These are phyloP conservation scores for Xylaria digitata DNA, from an alignment of 2,329 filamentous ascomycete genomes.

Conservation along the genomic window DNA sequence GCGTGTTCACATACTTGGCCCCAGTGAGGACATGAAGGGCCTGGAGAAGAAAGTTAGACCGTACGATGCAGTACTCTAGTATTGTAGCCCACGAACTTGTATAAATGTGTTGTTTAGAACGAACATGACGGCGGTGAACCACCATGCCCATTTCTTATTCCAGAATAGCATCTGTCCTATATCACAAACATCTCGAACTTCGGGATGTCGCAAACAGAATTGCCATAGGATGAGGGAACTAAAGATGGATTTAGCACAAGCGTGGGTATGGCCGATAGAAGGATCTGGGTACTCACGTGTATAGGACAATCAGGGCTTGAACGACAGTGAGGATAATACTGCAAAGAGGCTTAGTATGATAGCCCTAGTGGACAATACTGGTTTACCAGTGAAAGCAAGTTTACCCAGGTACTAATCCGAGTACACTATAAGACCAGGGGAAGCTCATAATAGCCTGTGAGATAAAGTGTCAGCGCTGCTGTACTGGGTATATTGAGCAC, in stretches of 20 bases:
- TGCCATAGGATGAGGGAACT: conserved; percentile 61
- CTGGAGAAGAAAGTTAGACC: conserved; percentile 52
- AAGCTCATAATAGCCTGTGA: conserved; percentile 87
- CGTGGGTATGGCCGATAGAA: too few relatives aligned
- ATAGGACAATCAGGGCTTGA: conserved; percentile 81
- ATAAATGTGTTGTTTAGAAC: conserved; percentile 95
- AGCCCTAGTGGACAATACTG: conserved; percentile 24
- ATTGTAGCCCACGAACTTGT: conserved; percentile 60
- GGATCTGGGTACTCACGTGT: conserved; percentile 71
- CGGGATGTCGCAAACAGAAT: conserved; percentile 90
- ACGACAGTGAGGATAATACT: conserved; percentile 82
- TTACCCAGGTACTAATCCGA: conserved; percentile 84
- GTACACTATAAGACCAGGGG: conserved; percentile 88
- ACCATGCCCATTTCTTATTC: conserved; percentile 80
- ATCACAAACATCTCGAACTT: conserved; percentile 92
- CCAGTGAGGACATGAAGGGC: conserved; percentile 85
- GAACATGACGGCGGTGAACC: conserved; percentile 83
- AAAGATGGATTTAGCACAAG: conserved; percentile 10
- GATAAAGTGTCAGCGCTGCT: conserved; percentile 35
- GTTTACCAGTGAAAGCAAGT: conserved; percentile 36
- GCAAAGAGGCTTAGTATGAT: conserved; percentile 35
- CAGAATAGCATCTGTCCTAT: conserved; percentile 96
- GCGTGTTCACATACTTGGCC: conserved; percentile 90
- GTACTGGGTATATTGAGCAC: neutral
- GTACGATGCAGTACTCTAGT: neutral